Conservation (phyloP, 495 filamentous ascomycete genomes). For the Aspergillus olivimuriae region DNA sequence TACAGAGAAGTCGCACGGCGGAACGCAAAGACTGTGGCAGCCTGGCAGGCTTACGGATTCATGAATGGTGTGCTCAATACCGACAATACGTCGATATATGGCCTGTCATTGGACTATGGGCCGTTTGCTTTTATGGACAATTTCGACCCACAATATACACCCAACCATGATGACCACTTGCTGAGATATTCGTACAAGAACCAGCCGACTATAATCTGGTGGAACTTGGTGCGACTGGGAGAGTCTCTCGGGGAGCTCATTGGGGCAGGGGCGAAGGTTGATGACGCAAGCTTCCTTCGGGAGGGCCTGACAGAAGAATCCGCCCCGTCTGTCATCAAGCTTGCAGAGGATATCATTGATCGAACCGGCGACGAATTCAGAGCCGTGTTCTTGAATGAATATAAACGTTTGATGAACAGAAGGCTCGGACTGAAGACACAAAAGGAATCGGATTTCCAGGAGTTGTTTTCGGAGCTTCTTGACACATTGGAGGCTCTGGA, state of each 20-base stretch:
- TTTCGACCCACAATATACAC: conserved; percentile 90
- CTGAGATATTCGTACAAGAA: conserved; percentile 87
- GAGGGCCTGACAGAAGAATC: conserved; percentile 64
- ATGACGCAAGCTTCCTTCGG: conserved; percentile 61
- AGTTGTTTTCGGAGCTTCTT: conserved; percentile 69
- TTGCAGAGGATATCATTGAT: conserved; percentile 76
- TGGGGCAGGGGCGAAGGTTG: conserved; percentile 61
- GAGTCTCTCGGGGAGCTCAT: conserved; percentile 88
- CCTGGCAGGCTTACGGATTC: conserved; percentile 96
- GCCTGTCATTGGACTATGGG: conserved; percentile 86
- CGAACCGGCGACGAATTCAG: conserved; percentile 79
- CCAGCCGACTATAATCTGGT: conserved; percentile 96
- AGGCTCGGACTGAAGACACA: conserved; percentile 65
- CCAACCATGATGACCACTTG: conserved; percentile 90
- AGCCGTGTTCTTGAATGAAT: conserved; percentile 75
- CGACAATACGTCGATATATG: conserved; percentile 89
- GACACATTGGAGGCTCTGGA: conserved; percentile 73
- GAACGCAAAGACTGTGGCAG: conserved; percentile 84
- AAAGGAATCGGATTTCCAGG: conserved; percentile 67
- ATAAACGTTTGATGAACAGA: conserved; percentile 71
- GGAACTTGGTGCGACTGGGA: conserved; percentile 90
- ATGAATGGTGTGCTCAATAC: conserved; percentile 97
- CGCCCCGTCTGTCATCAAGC: conserved; percentile 61
- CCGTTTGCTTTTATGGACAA: conserved; percentile 96
- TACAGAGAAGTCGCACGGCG: conserved; percentile 82